phyloP scores from a whole-genome alignment of 2,329 filamentous ascomycete species.

The Colletotrichum endophyticum region DNA sequence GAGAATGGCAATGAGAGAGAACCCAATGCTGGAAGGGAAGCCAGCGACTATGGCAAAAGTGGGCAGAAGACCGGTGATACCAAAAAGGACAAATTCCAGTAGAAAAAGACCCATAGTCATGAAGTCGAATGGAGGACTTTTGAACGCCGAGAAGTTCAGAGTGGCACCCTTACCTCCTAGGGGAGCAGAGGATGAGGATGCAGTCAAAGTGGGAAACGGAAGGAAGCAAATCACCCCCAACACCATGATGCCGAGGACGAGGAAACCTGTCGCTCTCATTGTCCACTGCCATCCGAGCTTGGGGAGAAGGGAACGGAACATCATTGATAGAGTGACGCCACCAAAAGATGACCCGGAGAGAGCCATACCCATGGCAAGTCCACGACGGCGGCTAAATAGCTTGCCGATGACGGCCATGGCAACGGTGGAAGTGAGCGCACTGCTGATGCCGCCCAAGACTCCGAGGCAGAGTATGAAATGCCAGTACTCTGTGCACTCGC shows the following conservation, averaged over 20 bases:
- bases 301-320: conserved; percentile 33
- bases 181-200: background rate
- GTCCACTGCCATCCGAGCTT: conserved; percentile 37
- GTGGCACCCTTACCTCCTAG: background rate
- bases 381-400: conserved; percentile 26
- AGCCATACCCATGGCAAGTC: conserved; percentile 28
- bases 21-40: conserved; percentile 42
- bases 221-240: conserved; percentile 37
- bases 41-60: conserved; percentile 43
- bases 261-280: conserved; percentile 33
- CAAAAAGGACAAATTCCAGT: conserved; percentile 54
- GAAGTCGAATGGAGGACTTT: conserved; percentile 43
- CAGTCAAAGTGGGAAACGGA: conserved; percentile 29
- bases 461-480: conserved; percentile 52
- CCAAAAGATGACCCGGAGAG: conserved; percentile 28
- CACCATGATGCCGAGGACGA: conserved; percentile 29
- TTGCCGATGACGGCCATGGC: conserved; percentile 35
- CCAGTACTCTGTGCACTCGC: conserved; percentile 50
- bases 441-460: conserved; percentile 45
- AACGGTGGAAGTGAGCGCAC: conserved; percentile 40
- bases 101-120: conserved; percentile 46
- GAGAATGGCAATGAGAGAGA: conserved; percentile 47
- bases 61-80: conserved; percentile 49
- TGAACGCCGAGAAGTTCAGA: conserved; percentile 45
- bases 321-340: conserved; percentile 35